Percentiles rank a stretch among this genome's conserved stretches.
Evolutionary conservation across 805 yeast species (phyloP).

Genomic region (Spathaspora sp.): DNA sequence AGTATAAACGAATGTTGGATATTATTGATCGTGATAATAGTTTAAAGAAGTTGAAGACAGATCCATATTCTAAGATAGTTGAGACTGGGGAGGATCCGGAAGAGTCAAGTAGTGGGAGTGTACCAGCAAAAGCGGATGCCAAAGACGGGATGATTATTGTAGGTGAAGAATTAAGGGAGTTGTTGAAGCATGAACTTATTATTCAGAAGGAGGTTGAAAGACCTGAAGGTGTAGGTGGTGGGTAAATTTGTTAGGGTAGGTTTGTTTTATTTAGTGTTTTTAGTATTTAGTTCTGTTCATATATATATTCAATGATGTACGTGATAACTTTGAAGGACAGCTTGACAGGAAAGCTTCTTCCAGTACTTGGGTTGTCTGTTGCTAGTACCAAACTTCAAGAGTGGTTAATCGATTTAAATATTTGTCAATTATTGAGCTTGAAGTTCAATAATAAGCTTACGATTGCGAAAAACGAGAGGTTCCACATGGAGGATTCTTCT

Average conservation of each 20-base stretch:
- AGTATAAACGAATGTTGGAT: conserved; percentile 76
- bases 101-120: background rate
- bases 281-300: background rate
- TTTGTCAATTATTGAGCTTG: no score
- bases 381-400: no score
- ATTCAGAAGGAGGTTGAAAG: conserved; percentile 58
- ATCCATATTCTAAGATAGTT: conserved; percentile 11
- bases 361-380: no score
- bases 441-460: no score
- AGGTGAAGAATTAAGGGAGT: conserved; percentile 52
- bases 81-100: background rate
- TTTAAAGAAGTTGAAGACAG: conserved; percentile 11
- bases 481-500: no score
- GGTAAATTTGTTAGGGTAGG: conserved; percentile 14
- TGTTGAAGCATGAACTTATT: conserved; percentile 59
- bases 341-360: no score
- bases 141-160: conserved; percentile 23
- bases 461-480: no score
- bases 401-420: no score
- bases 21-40: conserved; percentile 60
- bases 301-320: background rate
- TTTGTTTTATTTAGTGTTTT: background rate
- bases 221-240: conserved; percentile 45
- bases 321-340: no score
- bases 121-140: background rate